Conservation (phyloP, 345 rosid species). For the Eucalyptus curtisii region DNA sequence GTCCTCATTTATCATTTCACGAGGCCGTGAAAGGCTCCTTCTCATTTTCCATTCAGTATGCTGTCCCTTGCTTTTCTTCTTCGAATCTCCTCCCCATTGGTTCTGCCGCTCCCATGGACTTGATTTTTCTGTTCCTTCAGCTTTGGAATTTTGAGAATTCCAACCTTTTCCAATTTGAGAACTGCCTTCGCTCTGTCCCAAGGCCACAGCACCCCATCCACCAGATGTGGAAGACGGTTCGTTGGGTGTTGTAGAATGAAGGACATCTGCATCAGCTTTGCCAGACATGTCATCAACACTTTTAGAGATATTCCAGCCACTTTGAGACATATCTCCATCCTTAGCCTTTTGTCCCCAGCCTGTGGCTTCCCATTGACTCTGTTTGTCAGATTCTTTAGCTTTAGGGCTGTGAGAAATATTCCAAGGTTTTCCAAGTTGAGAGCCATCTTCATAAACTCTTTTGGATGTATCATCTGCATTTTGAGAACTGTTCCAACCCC, state of each 20-base stretch:
- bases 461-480: not conserved
- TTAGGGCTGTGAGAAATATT: not conserved
- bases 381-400: not conserved
- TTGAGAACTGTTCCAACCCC: not conserved
- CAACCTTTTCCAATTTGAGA: not conserved
- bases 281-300: not conserved
- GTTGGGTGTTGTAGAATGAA: not conserved
- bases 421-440: not conserved
- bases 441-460: not conserved
- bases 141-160: not conserved
- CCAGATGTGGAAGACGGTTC: not conserved
- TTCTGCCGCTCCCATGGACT: constrained; percentile 2
- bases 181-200: not conserved
- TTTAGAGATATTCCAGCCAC: not conserved
- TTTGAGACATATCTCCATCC: not conserved
- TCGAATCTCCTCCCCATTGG: constrained; percentile 7
- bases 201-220: not conserved
- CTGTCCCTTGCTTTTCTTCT: constrained; percentile 38
- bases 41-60: constrained; percentile 48
- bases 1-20: constrained; percentile 18
- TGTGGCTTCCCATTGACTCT: not conserved
- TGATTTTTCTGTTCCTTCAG: not conserved
- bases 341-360: not conserved
- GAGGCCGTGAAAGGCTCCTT: constrained; percentile 36
- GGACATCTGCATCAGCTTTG: not conserved